Base-by-base conservation (phyloP, 257 asterid species). In the Nicotiana tomentosiformis region DNA sequence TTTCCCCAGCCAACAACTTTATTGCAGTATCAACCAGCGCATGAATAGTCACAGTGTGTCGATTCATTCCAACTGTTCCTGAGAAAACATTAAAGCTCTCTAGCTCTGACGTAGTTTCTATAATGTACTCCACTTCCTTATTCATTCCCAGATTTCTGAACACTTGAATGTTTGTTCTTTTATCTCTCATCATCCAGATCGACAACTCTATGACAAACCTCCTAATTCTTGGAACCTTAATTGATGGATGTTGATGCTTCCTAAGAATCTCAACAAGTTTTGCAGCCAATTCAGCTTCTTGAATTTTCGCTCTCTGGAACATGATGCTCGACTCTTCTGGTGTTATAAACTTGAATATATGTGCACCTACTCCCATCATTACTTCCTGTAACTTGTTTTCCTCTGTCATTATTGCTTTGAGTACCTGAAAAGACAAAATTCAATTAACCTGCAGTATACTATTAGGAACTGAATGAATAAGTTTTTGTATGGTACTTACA, bases 1-100 rank as follows among this genome's bases (percentile, higher is more conserved):
- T 77, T 55, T 70, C 78, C 35, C 88, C 90, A 82, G 88, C 84
- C 86, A 94, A 70, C 83, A 94, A 85, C 80, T 86, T 77, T 82
- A 86, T 88, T 35, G 98, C 97, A 39, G 86, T 88, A 81, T 89
- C 96, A 30, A 93, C 91, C 53, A 94, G 89, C 9, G 92, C 72
- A 64, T 89, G 92, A 85, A 94, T 92, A 4, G 91, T 76, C 5
- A 86, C 65, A 7, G 83, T 84, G 79, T 96, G 98, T 84, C 95
- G 84, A 68, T 93, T 91, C 26, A 94, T 49, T 4, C 98, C 99
- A 29, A 93, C 97, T 2, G 97, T 89, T 49, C 98, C 98, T 14
- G 95, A 94, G 88, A 94, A 96, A 43, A 96, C 91, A 82, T 92
- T 92, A 88, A 93, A 94, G 88, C 94, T 92, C 89, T 94, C 98